Base-by-base conservation (phyloP, 257 asterid genomes). In the Solanum tarijense region DNA sequence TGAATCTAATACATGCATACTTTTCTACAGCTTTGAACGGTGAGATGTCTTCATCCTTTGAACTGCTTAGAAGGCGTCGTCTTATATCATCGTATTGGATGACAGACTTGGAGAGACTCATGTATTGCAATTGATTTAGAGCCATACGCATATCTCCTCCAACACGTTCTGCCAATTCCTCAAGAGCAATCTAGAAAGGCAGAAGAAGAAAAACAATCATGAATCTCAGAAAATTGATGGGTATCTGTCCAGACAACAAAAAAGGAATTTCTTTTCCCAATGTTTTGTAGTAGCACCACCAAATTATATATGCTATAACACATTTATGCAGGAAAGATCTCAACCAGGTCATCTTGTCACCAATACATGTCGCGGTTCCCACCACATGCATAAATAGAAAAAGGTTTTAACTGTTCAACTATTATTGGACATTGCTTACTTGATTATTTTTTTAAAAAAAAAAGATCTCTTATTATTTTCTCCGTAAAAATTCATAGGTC, bases 111-210 rank as follows among this genome's bases (percentile, higher is more conserved):
- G 98, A 96, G 85, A 97, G 98, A 86, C 98, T 90, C 99, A 96
- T 93, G 90, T 97, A 97, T 92, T 97, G 99, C 93, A 97, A 93
- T 85, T 97, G 98, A 91, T 97, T 97, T 87, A 97, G 88, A 90
- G 99, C 99, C 99, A 97, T 92, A 31, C 99, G 98, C 89, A 97
- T 93, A 91, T 97, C 99, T 71, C 99, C 99, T 87, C 94, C 94
- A 74, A 93, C 95, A 93, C 98, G 93, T 88, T 96, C 98, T 43
- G 95, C 98, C 92, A 97, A 94, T 90, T 97, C 99, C 93, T 96
- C 98, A n/a, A 97, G 94, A 41, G 98, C 97, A 92, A 95, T 94
- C 99, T 97, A 90, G 72, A 25, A 11, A 86, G 52, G 12, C 27
- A 88, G 69, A 82, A 48, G 43, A 82, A 48, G 86, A 48, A 48